Evolutionary conservation across 1,284 basidiomycete genomes (phyloP), one percentile per base, ranked within the genome.

Genomic region (Puccinia horiana): DNA sequence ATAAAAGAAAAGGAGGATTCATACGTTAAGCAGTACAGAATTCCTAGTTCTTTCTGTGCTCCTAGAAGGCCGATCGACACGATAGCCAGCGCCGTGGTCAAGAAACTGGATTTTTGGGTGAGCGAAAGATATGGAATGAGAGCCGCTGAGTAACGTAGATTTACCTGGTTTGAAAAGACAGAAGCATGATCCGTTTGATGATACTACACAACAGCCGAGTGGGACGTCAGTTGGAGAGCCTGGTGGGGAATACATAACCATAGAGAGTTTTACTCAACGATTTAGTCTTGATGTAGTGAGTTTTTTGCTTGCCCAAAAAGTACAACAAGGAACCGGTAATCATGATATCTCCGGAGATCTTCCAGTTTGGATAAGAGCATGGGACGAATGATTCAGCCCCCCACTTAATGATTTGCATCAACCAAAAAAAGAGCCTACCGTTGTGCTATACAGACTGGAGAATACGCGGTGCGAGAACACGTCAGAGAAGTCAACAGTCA

Each of bases 241-340:
- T 14, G 12, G 23, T n/a, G 29, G 16, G 16, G 20, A 11, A n/a
- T 37, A 32, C 8, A 12, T 29, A 54, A 14, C 52, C 5, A 20
- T 56, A 6, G 11, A 37, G n/a, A 76, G 44, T 4, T 0, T 11
- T 14, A 37, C 40, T 56, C 37, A 61, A 77, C 76, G 76, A 77
- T 63, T 67, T 63, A 23, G 76, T 77, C 58, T 77, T 63, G 29
- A 67, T 65, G 40, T 61, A 77, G 18, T 77, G 42, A 32, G 58
- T 65, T 35, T 67, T 63, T 20, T 77, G 61, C 23, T 63, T 67
- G 35, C 47, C 63, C 61, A 77, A 77, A 54, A 42, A 77, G 44
- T 77, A 77, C n/a, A 77, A 35, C 61, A 77, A 67, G n/a, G 44
- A 77, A 49, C 76, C 76, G 20, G 76, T 77, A n/a, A 77, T 77